Conservation (phyloP, 257 asterid genomes). For the Handroanthus guayacan region DNA sequence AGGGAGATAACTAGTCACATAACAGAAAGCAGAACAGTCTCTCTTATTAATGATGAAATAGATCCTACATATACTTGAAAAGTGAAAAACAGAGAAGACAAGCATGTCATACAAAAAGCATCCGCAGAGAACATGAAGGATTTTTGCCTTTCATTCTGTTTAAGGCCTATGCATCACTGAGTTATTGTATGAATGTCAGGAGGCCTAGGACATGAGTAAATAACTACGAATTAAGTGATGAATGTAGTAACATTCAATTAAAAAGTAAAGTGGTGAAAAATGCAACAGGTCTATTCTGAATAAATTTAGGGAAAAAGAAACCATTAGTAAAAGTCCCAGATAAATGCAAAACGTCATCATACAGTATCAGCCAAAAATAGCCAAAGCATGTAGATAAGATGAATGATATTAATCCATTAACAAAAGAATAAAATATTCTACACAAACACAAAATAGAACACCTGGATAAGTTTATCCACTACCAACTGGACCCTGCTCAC, state of each 20-base stretch:
- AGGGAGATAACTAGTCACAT: not conserved
- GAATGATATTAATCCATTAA: not conserved
- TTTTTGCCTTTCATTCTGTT: not conserved
- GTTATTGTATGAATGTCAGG: constrained; percentile 4
- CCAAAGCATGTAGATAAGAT: constrained; percentile 21
- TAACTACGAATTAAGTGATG: not conserved
- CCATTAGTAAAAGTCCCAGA: constrained; percentile 22
- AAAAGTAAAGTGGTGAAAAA: not conserved
- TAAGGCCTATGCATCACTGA: constrained; percentile 20
- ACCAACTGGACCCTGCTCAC: constrained; percentile 53
- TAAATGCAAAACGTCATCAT: constrained; percentile 11
- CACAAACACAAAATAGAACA: constrained; percentile 31
- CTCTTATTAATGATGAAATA: constrained; percentile 26
- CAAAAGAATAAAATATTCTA: constrained; percentile 4
- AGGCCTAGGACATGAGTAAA: constrained; percentile 12
- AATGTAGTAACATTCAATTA: not conserved
- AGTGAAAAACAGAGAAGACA: constrained; percentile 24
- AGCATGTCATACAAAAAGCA: constrained; percentile 18
- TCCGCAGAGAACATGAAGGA: constrained; percentile 19
- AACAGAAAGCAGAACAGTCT: constrained; percentile 28
- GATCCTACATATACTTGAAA: constrained; percentile 21
- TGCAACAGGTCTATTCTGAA: not conserved
- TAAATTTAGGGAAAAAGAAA: constrained; percentile 13
- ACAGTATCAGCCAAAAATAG: constrained; percentile 9
- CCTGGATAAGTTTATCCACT: constrained; percentile 80